Evolutionary conservation across 2,329 filamentous ascomycete genomes (phyloP), one percentile per base, ranked within the genome.

Genomic region (Coniella lustricola): DNA sequence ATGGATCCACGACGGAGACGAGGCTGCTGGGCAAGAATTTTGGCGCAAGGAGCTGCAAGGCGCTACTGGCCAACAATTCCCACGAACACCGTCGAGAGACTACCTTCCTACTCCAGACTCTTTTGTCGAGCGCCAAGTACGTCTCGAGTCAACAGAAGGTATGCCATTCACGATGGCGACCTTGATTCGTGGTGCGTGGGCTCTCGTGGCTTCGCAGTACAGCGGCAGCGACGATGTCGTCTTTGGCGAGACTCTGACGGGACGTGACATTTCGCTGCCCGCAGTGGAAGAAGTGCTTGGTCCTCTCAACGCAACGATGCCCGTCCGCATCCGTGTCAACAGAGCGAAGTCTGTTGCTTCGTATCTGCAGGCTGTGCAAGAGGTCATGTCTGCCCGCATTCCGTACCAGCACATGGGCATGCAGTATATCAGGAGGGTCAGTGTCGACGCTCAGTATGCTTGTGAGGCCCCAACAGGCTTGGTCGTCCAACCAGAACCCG

Each of bases 171-270:
- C 48, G 3, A 16, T 39, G 4, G 50, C 50, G n/a, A 52, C 50
- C 4, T 34, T 52, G 20, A 50, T 52, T 31, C 46, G 77, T n/a
- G 75, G 73, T 20, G 79, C 76, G 0, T 82, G 78, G 77, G 76
- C 76, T 0, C 60, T 81, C 2, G 67, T 80, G 0, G 71, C 75
- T 0, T 73, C 75, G 0, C 65, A 71, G 32, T 80, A 81, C 58
- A 72, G 71, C 35, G 72, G 70, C 10, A 71, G 67, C 22, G 59
- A 66, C 17, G 78, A 82, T 49, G 67, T 81, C 7, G 66, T 81
- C 13, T 81, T 81, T 51, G 79, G 77, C 10, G 75, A 79, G 64
- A 81, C 77, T 0, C 64, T 82, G 3, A 79, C 77, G 0, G 78
- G 79, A 2, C 74, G 79, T 20, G 74, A 74, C 48, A 70, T 71